These are phyloP conservation scores for Peronosclerospora sorghi DNA, from an alignment of 352 stramenopile genomes.

Conservation along the genomic window DNA sequence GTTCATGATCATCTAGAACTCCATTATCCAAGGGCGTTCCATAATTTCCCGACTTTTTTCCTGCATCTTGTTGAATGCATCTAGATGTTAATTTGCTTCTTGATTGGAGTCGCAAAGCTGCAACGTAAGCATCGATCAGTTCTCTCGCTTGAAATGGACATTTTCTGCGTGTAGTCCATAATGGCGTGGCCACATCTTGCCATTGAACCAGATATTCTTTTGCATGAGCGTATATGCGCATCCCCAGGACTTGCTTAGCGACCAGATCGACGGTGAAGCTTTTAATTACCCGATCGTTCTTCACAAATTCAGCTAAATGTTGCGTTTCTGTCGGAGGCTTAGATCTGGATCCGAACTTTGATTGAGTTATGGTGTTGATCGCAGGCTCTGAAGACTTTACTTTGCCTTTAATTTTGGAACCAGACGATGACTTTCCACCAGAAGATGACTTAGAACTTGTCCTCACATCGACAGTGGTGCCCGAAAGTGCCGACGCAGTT, in stretches of 20 bases:
- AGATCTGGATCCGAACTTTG: not conserved
- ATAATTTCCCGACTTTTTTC: slow-evolving; percentile 4
- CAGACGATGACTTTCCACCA: no score
- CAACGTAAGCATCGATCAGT: slow-evolving; percentile 23
- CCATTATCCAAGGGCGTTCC: slow-evolving; percentile 1
- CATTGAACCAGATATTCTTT: slow-evolving; percentile 33
- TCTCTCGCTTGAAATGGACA: slow-evolving; percentile 16
- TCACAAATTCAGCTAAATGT: not conserved
- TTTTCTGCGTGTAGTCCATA: slow-evolving; percentile 30
- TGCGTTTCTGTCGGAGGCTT: slow-evolving; percentile 1
- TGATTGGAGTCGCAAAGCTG: slow-evolving; percentile 1
- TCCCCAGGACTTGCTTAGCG: slow-evolving; percentile 21
- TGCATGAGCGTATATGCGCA: slow-evolving; percentile 8
- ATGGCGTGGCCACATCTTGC: slow-evolving; percentile 8
- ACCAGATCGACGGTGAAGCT: slow-evolving; percentile 6
- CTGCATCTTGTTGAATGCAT: not conserved
- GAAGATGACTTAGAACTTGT: no score
- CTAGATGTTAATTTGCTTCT: not conserved
- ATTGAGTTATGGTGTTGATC: slow-evolving; percentile 5
- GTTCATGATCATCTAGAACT: not conserved
- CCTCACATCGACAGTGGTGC: no score
- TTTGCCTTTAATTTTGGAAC: not conserved
- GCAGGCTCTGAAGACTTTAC: slow-evolving; percentile 4
- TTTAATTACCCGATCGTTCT: slow-evolving; percentile 17
- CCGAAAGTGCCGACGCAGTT: not conserved